Base-by-base conservation (phyloP, 768 basidiomycete species). In the Macrolepiota dolichaula region DNA sequence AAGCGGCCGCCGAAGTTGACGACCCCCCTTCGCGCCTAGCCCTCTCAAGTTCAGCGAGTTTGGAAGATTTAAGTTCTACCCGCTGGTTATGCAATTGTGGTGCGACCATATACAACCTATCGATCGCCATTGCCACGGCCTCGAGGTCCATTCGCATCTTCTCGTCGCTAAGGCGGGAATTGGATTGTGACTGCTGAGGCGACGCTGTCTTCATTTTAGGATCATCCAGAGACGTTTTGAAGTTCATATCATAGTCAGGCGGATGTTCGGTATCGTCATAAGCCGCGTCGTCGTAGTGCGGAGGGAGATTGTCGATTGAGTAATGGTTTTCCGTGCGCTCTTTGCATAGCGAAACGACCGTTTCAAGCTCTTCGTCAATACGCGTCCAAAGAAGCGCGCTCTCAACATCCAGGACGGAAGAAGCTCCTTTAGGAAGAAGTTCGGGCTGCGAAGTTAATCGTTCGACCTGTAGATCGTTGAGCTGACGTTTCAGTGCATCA, bases 71-170 rank as follows among this genome's bases (percentile, higher is more conserved):
- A 49, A 96, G 83, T 71, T 96, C 95, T n/a, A 92, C 94, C 0
- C 97, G 86, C 72, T 99, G 96, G 70, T 96, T 89, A 62, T 89
- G 85, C 44, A 98, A 73, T 71, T 96, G 95, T 0, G 96, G 96
- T 0, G 94, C 86, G 32, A 89, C 91, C 7, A 83, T 72, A 71
- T 97, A 93, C 11, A 98, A 76, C 38, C 94, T 80, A 70, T 96
- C 95, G 67, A 99, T 96, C 32, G 97, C 95, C 71, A 84, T 82
- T 0, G 92, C 85, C 49, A 98, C 86, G 11, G 83, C 80, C 65
- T 97, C 94, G 19, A 98, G 78, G 71, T 98, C 96, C 68, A 91
- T 73, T 54, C 85, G 76, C 85, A 88, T 91, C 77, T 96, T 96
- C 72, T 94, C 93, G 71, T 83, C 85, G 51, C 70, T 63, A 19